These are phyloP conservation scores for Linaria vulgaris DNA, from an alignment of 257 asterid genomes.

Conservation along the genomic window DNA sequence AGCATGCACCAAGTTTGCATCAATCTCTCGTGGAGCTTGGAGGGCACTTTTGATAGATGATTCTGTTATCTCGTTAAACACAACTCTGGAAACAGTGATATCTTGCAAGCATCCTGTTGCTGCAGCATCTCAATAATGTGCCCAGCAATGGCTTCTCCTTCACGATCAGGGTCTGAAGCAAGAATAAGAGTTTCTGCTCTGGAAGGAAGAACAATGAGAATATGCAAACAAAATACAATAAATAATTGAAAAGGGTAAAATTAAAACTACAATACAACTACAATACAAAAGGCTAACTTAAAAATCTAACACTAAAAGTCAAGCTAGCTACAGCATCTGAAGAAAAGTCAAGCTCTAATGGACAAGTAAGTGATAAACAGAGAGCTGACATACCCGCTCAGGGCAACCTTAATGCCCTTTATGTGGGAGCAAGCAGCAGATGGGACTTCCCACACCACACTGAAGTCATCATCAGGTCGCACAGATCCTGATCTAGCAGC, in stretches of 20 bases:
- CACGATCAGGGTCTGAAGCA: conserved; percentile 98
- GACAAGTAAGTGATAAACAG: conserved; percentile 22
- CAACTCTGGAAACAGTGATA: conserved; percentile 76
- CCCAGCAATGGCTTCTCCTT: conserved; percentile 99
- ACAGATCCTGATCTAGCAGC: conserved; percentile 98
- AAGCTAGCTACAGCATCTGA: neutral
- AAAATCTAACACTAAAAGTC: neutral
- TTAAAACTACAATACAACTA: neutral
- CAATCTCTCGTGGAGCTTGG: conserved; percentile 78
- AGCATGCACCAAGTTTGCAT: conserved; percentile 77
- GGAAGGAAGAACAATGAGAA: conserved; percentile 36
- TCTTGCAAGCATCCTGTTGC: conserved; percentile 84
- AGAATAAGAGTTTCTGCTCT: conserved; percentile 90
- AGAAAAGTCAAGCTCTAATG: neutral
- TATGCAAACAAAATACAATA: neutral
- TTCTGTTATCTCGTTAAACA: conserved; percentile 84
- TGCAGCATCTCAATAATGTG: conserved; percentile 90
- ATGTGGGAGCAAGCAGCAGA: conserved; percentile 96
- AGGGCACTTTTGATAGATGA: conserved; percentile 85
- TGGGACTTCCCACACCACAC: conserved; percentile 99
- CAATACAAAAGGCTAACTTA: neutral
- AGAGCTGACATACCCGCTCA: conserved; percentile 68
- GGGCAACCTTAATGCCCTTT: conserved; percentile 81
- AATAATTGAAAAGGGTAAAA: no score
- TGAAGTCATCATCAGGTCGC: conserved; percentile 89